phyloP scores from a whole-genome alignment of 768 basidiomycete species.

The Tricholoma flavovirens region DNA sequence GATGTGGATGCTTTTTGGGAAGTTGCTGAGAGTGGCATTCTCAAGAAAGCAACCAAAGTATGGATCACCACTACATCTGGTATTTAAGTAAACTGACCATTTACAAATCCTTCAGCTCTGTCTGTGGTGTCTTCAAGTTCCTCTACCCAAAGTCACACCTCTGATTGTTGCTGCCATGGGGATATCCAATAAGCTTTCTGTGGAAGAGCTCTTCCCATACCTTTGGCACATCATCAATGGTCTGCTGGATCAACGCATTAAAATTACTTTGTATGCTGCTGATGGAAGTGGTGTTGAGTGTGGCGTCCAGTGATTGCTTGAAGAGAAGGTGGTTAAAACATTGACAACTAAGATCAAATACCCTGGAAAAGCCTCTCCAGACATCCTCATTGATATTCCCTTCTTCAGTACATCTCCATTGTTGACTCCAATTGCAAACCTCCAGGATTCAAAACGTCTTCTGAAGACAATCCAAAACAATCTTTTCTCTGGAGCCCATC shows the following conservation, averaged over 20 bases:
- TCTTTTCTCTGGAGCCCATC: no score
- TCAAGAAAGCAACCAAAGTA: conserved; percentile 19
- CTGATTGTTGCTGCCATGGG: conserved; percentile 26
- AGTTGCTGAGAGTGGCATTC: conserved; percentile 6
- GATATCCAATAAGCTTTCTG: conserved; percentile 16
- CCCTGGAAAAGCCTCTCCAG: not conserved
- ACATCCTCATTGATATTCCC: not conserved
- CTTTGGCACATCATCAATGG: conserved; percentile 18
- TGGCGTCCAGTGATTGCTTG: not conserved
- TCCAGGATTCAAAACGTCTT: conserved; percentile 25
- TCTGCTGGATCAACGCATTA: not conserved
- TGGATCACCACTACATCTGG: not conserved
- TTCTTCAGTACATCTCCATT: not conserved
- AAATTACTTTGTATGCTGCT: not conserved
- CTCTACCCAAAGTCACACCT: conserved; percentile 26
- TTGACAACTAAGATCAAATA: not conserved
- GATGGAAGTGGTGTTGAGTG: not conserved
- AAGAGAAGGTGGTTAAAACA: not conserved
- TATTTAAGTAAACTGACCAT: no score
- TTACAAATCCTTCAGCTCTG: conserved; percentile 15
- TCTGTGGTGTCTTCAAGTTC: conserved; percentile 26
- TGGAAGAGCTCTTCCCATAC: conserved; percentile 13
- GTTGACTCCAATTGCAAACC: not conserved
- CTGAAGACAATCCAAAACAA: conserved; percentile 28
- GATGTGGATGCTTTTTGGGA: conserved; percentile 12